phyloP scores from a whole-genome alignment of 495 filamentous ascomycete species.

The Elasticomyces elasticus region DNA sequence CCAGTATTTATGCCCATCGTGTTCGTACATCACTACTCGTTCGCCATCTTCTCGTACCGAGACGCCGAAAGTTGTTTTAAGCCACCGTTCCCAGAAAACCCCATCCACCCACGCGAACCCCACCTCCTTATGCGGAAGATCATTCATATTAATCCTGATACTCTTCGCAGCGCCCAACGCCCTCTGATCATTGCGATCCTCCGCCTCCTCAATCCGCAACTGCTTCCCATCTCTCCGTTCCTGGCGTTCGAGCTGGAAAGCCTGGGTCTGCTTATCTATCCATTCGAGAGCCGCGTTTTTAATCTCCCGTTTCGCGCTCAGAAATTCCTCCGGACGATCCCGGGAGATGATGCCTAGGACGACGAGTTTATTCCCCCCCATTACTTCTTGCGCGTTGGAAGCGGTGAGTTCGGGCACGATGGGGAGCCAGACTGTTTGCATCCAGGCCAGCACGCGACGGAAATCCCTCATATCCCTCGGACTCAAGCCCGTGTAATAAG shows the following conservation, averaged over 20 bases:
- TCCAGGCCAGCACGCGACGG: constrained; percentile 73
- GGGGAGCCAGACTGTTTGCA: constrained; percentile 93
- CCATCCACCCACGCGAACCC: constrained; percentile 98
- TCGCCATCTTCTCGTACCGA: constrained; percentile 68
- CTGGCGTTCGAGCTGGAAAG: constrained; percentile 83
- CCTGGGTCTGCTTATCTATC: constrained; percentile 89
- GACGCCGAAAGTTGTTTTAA: constrained; percentile 86
- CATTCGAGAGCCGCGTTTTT: constrained; percentile 93
- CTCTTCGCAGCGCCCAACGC: constrained; percentile 81
- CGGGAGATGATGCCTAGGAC: constrained; percentile 83
- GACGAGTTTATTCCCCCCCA: constrained; percentile 84
- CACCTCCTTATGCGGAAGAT: constrained; percentile 77
- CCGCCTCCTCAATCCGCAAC: constrained; percentile 87
- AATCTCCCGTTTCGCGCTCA: constrained; percentile 70
- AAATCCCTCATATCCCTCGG: constrained; percentile 87
- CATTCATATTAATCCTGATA: constrained; percentile 80
- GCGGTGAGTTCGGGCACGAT: constrained; percentile 91
- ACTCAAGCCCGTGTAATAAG: constrained; percentile 72
- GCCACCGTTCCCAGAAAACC: constrained; percentile 95
- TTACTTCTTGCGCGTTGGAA: constrained; percentile 83
- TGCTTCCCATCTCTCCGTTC: constrained; percentile 91
- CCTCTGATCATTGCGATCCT: constrained; percentile 84
- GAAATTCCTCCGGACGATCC: constrained; percentile 68
- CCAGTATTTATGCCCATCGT: constrained; percentile 95
- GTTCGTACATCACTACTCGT: constrained; percentile 91